Conservation (phyloP, 2,329 filamentous ascomycete species). For the Rugonectria rugulosa region DNA sequence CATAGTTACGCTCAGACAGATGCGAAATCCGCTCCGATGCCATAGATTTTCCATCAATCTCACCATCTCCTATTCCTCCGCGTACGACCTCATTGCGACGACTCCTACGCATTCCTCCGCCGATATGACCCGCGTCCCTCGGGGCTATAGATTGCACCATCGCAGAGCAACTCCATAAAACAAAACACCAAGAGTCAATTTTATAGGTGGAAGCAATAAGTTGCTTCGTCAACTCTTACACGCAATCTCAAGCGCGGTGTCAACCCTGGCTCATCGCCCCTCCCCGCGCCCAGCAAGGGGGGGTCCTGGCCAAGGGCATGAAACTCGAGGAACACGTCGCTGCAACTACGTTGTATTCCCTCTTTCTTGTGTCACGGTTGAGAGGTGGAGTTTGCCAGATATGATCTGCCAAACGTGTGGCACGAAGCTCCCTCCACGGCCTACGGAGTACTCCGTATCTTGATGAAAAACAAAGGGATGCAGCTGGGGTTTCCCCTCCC, state of each 20-base stretch:
- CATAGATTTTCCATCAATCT: neutral
- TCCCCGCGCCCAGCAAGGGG: too few species aligned
- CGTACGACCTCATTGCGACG: too few species aligned
- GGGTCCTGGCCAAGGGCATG: slow-evolving; percentile 4
- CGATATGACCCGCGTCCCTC: neutral
- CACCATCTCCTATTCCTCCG: too few species aligned
- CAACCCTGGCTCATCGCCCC: too few species aligned
- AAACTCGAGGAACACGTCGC: slow-evolving; percentile 5
- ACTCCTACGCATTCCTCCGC: neutral
- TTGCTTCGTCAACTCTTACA: slow-evolving; percentile 7
- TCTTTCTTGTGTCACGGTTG: slow-evolving; percentile 6
- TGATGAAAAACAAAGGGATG: neutral
- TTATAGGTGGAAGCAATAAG: slow-evolving; percentile 3
- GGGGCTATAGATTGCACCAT: neutral
- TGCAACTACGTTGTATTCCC: too few species aligned
- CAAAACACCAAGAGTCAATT: neutral
- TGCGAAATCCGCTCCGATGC: too few species aligned
- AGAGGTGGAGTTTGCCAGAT: slow-evolving; percentile 3
- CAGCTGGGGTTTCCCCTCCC: too few species aligned
- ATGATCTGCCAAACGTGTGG: too few species aligned
- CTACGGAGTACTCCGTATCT: too few species aligned
- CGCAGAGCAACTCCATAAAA: neutral
- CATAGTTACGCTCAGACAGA: too few species aligned
- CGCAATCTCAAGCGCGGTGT: neutral
- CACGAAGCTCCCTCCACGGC: too few species aligned